Evolutionary conservation across 2,329 filamentous ascomycete genomes (phyloP).

Genomic region (Zasmidium citrigriseum): DNA sequence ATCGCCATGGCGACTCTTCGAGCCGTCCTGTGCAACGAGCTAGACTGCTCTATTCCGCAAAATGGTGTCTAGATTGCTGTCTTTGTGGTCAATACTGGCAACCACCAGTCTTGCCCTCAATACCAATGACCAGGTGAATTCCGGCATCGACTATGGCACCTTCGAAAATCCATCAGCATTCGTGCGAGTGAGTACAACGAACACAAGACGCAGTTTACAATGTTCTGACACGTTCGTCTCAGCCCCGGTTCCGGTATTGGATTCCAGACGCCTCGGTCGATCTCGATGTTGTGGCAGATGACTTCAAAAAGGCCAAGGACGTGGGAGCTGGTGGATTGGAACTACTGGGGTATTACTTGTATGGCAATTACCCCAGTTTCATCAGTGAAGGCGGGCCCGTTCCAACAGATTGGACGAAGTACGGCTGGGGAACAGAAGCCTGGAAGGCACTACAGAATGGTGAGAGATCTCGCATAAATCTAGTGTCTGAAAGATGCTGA

Average conservation of each 20-base stretch:
- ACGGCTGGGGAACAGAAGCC: conserved; percentile 43
- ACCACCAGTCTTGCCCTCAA: not conserved
- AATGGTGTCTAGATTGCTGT: not conserved
- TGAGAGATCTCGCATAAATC: too few species aligned
- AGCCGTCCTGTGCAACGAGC: not conserved
- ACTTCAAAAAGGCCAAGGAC: conserved; percentile 35
- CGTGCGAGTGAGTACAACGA: conserved; percentile 25
- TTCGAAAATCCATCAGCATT: conserved; percentile 34
- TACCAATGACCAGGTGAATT: conserved; percentile 24
- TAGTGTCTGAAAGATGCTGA: too few species aligned
- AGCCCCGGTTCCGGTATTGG: conserved; percentile 37
- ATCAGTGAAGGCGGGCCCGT: conserved; percentile 23
- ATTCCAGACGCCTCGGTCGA: conserved; percentile 41
- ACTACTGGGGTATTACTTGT: conserved; percentile 42
- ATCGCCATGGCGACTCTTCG: not conserved
- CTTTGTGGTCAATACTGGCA: not conserved
- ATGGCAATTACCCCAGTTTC: conserved; percentile 32
- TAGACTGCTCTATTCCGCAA: not conserved
- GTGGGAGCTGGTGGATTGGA: conserved; percentile 44
- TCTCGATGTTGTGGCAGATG: conserved; percentile 28
- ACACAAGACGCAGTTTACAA: conserved; percentile 16
- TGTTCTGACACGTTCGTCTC: not conserved
- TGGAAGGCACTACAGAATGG: conserved; percentile 24
- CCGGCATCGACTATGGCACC: conserved; percentile 25
- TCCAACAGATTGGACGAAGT: conserved; percentile 40